These are phyloP conservation scores for Ogataea philodendri DNA, from an alignment of 805 yeast species.

Conservation along the genomic window DNA sequence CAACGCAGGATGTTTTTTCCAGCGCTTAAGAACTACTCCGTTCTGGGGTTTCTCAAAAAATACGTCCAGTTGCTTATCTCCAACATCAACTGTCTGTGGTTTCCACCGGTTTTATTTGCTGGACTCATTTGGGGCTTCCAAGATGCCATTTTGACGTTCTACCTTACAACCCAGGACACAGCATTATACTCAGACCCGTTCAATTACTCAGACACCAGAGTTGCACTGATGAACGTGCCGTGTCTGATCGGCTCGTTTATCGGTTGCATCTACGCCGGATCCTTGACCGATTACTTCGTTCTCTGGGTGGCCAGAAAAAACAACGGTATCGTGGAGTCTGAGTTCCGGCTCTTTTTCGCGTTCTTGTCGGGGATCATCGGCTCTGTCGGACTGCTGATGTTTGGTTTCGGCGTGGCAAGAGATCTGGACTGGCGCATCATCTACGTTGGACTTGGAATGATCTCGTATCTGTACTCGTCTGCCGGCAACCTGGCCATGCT, in stretches of 20 bases:
- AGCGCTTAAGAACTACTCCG: constrained; percentile 4
- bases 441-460: constrained; percentile 60
- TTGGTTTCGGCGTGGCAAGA: constrained; percentile 62
- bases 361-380: constrained; percentile 56
- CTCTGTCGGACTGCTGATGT: constrained; percentile 60
- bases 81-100: constrained; percentile 33
- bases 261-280: constrained; percentile 66
- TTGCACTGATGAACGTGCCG: constrained; percentile 80
- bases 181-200: constrained; percentile 61
- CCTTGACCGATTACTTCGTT: constrained; percentile 60
- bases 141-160: constrained; percentile 70
- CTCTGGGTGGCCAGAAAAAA: constrained; percentile 62
- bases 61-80: constrained; percentile 37
- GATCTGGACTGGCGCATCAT: constrained; percentile 49
- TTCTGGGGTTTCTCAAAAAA: constrained; percentile 30
- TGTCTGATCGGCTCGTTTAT: constrained; percentile 60
- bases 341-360: constrained; percentile 57
- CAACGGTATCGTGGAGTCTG: constrained; percentile 62
- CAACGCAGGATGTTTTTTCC: constrained; percentile 21
- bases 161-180: constrained; percentile 69
- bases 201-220: constrained; percentile 58
- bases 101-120: constrained; percentile 60
- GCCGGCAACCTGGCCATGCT: constrained; percentile 67
- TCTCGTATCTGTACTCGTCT: constrained; percentile 67
- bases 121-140: constrained; percentile 80